phyloP scores from a whole-genome alignment of 73 alveolate genomes.

The Paramecium primaurelia region DNA sequence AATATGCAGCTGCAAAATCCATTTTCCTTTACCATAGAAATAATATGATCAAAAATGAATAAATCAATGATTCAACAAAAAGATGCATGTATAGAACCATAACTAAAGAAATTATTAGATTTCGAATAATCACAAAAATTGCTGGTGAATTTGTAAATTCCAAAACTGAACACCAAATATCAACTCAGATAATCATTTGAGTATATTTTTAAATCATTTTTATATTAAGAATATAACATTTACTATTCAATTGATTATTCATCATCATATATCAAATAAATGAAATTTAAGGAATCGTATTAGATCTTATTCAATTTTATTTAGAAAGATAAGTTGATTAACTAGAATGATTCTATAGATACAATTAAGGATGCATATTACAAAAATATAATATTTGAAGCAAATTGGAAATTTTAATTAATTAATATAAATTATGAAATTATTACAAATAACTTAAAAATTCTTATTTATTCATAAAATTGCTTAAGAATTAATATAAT shows the following conservation, averaged over 20 bases:
- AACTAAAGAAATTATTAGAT: not conserved
- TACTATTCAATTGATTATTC: not conserved
- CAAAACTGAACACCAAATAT: not conserved
- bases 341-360: not conserved
- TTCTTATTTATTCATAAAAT: not conserved
- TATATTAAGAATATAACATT: not conserved
- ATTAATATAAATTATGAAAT: not conserved
- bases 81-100: not conserved
- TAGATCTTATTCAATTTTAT: too few relatives aligned
- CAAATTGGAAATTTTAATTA: not conserved
- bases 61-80: not conserved
- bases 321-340: not conserved
- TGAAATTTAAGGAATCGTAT: too few relatives aligned
- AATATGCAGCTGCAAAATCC: not conserved
- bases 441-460: not conserved
- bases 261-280: not conserved
- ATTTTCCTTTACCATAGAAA: not conserved
- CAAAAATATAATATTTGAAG: not conserved
- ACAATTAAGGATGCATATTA: not conserved
- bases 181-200: not conserved
- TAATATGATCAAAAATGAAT: not conserved
- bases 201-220: not conserved
- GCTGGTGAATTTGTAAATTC: not conserved
- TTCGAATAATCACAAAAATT: not conserved
- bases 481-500: too few relatives aligned